phyloP scores from a whole-genome alignment of 768 basidiomycete species.

The Leccinum barrowsii region DNA sequence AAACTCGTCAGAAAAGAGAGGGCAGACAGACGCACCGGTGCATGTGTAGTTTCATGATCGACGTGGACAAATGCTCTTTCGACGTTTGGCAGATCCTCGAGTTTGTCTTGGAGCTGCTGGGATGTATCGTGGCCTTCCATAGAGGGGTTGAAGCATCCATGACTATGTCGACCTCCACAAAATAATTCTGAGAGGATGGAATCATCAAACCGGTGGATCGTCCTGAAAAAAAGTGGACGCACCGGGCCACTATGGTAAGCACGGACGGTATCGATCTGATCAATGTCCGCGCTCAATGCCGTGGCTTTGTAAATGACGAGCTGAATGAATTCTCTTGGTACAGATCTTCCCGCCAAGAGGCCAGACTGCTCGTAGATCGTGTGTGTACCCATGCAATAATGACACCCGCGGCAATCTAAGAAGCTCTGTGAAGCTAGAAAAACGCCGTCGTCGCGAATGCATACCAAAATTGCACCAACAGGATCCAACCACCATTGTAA shows the following conservation, averaged over 20 bases:
- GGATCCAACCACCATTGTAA: slow-evolving; percentile 83
- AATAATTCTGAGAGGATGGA: slow-evolving; percentile 60
- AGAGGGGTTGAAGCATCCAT: slow-evolving; percentile 87
- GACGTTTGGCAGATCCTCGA: slow-evolving; percentile 86
- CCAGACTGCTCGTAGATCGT: slow-evolving; percentile 82
- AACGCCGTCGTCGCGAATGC: slow-evolving; percentile 21
- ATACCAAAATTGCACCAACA: slow-evolving; percentile 69
- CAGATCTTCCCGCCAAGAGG: slow-evolving; percentile 87
- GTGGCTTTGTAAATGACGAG: slow-evolving; percentile 86
- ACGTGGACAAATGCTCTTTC: slow-evolving; percentile 94
- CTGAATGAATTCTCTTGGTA: slow-evolving; percentile 89
- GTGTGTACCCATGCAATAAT: slow-evolving; percentile 71
- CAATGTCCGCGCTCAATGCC: slow-evolving; percentile 85
- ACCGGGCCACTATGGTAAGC: slow-evolving; percentile 91
- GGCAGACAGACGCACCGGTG: slow-evolving; percentile 41
- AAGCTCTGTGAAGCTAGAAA: neutral
- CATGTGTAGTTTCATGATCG: slow-evolving; percentile 89
- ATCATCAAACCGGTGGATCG: neutral
- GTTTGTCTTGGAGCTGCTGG: slow-evolving; percentile 82
- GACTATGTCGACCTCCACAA: slow-evolving; percentile 94
- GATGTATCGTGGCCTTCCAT: slow-evolving; percentile 87
- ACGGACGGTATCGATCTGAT: slow-evolving; percentile 85
- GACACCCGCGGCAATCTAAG: slow-evolving; percentile 74
- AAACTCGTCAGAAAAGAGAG: neutral
- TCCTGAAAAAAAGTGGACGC: slow-evolving; percentile 14